These are phyloP conservation scores for Testicularia cyperi DNA, from an alignment of 1,284 basidiomycete genomes.

Conservation along the genomic window DNA sequence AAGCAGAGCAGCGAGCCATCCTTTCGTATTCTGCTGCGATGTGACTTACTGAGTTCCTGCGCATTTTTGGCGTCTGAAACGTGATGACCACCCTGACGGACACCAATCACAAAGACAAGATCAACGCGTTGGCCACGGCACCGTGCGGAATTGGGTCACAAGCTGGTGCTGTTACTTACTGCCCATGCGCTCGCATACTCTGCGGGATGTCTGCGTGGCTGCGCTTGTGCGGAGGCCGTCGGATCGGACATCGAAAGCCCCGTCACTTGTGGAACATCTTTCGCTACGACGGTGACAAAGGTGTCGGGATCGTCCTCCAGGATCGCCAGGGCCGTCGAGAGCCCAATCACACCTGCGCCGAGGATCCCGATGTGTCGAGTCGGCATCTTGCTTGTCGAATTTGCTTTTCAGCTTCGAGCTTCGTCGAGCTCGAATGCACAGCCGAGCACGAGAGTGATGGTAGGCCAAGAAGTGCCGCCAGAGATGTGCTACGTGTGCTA, in stretches of 20 bases:
- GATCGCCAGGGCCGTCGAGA: slow-evolving; percentile 29
- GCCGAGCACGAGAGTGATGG: no score
- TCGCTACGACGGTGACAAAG: slow-evolving; percentile 23
- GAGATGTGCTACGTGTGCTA: no score
- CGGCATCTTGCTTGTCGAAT: no score
- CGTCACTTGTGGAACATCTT: slow-evolving; percentile 11
- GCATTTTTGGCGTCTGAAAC: slow-evolving; percentile 35
- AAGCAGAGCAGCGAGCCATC: no score
- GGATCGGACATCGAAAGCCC: background rate
- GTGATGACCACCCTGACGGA: slow-evolving; percentile 27
- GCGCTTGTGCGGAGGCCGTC: background rate
- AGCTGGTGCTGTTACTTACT: no score
- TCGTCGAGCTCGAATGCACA: no score
- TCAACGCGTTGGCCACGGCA: background rate
- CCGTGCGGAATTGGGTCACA: no score
- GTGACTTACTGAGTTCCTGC: slow-evolving; percentile 18
- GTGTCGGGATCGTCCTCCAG: slow-evolving; percentile 14
- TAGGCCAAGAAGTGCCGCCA: no score
- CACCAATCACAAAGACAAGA: background rate
- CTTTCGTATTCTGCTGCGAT: no score
- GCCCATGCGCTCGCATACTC: slow-evolving; percentile 40
- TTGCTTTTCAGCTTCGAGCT: no score
- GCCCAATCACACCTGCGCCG: slow-evolving; percentile 41
- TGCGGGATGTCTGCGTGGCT: slow-evolving; percentile 5
- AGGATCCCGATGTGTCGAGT: slow-evolving; percentile 24